Conservation (phyloP, 176 grass and related monocot species). For the Juncus inflexus region DNA sequence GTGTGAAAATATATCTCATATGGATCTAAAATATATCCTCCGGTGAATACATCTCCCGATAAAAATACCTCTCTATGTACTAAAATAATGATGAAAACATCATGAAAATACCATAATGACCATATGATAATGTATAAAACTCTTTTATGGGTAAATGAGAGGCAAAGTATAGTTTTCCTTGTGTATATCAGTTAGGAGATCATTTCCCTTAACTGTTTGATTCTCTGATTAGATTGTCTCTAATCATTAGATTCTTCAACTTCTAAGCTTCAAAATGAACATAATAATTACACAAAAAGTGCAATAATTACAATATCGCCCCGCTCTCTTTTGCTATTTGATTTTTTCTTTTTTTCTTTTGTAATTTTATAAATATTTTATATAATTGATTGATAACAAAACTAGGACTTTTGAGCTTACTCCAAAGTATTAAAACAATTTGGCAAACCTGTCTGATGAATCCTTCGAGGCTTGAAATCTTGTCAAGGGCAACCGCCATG, state of each 20-base stretch:
- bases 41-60: too few species aligned
- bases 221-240: conserved; percentile 22
- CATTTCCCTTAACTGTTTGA: background rate
- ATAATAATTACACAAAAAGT: conserved; percentile 18
- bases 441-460: conserved; percentile 64
- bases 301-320: conserved; percentile 16
- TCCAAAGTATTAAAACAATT: background rate
- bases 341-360: conserved; percentile 12
- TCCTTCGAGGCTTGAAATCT: conserved; percentile 69
- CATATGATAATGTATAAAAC: too few species aligned
- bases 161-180: too few species aligned
- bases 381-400: conserved; percentile 1
- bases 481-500: conserved; percentile 65
- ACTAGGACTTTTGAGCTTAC: background rate
- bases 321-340: background rate
- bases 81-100: too few species aligned
- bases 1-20: too few species aligned
- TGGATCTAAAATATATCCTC: too few species aligned
- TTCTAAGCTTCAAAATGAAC: background rate
- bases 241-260: conserved; percentile 16
- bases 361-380: conserved; percentile 1
- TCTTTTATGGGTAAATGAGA: too few species aligned
- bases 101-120: too few species aligned
- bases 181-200: too few species aligned
- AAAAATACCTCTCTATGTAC: too few species aligned